These are phyloP conservation scores for Dianthus caryophyllus DNA, from an alignment of 148 eudicot species.

Conservation along the genomic window DNA sequence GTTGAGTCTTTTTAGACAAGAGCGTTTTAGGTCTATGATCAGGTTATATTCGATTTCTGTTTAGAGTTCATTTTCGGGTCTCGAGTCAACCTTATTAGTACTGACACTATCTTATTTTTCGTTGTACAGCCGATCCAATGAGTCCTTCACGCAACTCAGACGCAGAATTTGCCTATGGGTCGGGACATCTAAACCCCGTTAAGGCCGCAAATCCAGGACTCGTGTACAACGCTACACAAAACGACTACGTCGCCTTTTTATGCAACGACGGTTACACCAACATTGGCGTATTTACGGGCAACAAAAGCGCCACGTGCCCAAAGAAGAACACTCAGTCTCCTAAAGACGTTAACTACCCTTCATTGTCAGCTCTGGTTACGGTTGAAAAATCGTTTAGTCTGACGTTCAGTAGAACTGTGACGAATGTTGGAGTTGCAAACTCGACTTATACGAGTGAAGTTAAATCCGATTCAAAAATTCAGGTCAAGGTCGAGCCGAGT, in stretches of 20 bases:
- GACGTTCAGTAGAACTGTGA: constrained; percentile 42
- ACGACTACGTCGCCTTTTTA: constrained; percentile 36
- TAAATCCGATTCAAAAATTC: neutral
- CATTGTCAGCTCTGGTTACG: constrained; percentile 27
- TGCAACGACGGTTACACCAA: constrained; percentile 28
- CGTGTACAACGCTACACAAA: constrained; percentile 34
- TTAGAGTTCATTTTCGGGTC: too few species aligned
- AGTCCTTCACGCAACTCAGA: neutral
- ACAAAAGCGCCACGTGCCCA: constrained; percentile 15
- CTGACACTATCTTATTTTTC: neutral
- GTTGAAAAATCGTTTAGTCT: neutral
- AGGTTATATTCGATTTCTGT: too few species aligned
- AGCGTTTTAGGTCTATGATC: too few species aligned
- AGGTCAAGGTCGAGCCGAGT: constrained; percentile 32
- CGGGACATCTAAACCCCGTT: constrained; percentile 28
- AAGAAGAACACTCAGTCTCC: neutral
- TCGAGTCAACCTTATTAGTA: too few species aligned
- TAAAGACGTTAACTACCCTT: constrained; percentile 52
- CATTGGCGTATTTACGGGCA: constrained; percentile 2
- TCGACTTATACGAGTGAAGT: constrained; percentile 40
- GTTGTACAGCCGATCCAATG: neutral
- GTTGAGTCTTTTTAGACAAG: too few species aligned
- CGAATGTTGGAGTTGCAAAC: constrained; percentile 46
- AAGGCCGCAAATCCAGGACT: constrained; percentile 52
- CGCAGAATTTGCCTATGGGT: constrained; percentile 10